A percentile compares a stretch with the other conserved stretches of the same genome.
Evolutionary conservation across 1,139 yeast genomes (phyloP).

Genomic region (Candida albicans): DNA sequence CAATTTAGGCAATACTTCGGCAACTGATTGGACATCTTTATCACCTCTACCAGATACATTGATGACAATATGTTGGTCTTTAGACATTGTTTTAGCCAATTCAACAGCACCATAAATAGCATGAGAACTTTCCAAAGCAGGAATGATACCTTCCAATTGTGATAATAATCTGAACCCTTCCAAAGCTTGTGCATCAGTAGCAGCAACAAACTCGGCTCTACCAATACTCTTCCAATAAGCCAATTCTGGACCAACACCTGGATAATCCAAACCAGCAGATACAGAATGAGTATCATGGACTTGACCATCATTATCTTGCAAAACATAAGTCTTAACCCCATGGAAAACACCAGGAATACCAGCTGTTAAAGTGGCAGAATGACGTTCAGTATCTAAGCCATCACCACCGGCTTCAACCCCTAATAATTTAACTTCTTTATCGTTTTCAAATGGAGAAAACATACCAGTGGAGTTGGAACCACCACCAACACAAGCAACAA

Average conservation of each 20-base stretch:
- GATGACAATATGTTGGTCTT: slow-evolving; percentile 80
- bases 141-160: slow-evolving; percentile 96
- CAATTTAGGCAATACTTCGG: slow-evolving; percentile 83
- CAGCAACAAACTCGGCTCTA: slow-evolving; percentile 87
- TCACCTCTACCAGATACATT: slow-evolving; percentile 98
- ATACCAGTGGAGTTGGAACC: slow-evolving; percentile 97
- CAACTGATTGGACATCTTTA: slow-evolving; percentile 97
- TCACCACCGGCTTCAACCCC: slow-evolving; percentile 99
- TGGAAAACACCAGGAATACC: slow-evolving; percentile 98
- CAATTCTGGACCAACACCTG: slow-evolving; percentile 98
- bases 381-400: slow-evolving; percentile 82
- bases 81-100: slow-evolving; percentile 79
- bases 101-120: slow-evolving; percentile 90
- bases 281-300: slow-evolving; percentile 97
- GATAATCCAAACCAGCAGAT: slow-evolving; percentile 97
- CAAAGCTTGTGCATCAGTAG: slow-evolving; percentile 87
- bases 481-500: slow-evolving; percentile 99
- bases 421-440: slow-evolving; percentile 68
- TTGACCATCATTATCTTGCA: slow-evolving; percentile 92
- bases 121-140: slow-evolving; percentile 96
- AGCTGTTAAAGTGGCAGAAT: slow-evolving; percentile 89
- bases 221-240: slow-evolving; percentile 95
- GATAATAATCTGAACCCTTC: slow-evolving; percentile 85
- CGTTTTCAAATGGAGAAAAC: slow-evolving; percentile 91
- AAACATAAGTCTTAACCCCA: slow-evolving; percentile 91